Evolutionary conservation across 176 grass and related monocot genomes (phyloP).

Genomic region (Avena sativa): DNA sequence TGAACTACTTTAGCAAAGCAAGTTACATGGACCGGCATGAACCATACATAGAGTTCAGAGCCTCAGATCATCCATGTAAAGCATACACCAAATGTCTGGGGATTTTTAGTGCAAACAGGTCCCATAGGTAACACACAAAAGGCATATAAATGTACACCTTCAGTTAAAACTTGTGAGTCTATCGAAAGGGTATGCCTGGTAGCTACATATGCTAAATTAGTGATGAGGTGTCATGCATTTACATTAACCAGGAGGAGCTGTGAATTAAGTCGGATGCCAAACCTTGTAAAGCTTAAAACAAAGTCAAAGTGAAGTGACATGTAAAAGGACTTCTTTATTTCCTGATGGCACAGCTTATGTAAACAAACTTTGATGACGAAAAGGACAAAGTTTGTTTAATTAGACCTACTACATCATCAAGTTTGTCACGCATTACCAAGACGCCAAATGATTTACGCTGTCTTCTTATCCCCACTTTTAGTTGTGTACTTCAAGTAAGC

Average conservation of each 20-base stretch:
- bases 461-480: slow-evolving; percentile 10
- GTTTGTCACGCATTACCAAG: slow-evolving; percentile 18
- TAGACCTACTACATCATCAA: slow-evolving; percentile 10
- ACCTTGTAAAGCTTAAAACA: background rate
- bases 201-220: slow-evolving; percentile 30
- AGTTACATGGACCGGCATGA: slow-evolving; percentile 23
- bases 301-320: slow-evolving; percentile 1
- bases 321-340: slow-evolving; percentile 17
- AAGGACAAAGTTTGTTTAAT: slow-evolving; percentile 28
- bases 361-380: slow-evolving; percentile 1
- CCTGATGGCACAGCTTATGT: background rate
- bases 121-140: slow-evolving; percentile 25
- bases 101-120: slow-evolving; percentile 14
- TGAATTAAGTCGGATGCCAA: slow-evolving; percentile 26
- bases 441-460: slow-evolving; percentile 20
- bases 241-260: slow-evolving; percentile 13
- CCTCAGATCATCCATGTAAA: slow-evolving; percentile 6
- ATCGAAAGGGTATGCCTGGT: background rate
- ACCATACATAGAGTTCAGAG: slow-evolving; percentile 29
- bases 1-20: slow-evolving; percentile 43
- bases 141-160: background rate
- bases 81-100: background rate
- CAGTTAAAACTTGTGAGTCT: slow-evolving; percentile 10
- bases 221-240: slow-evolving; percentile 1
- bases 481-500: slow-evolving; percentile 6